Percentiles rank a stretch among this genome's conserved stretches.
phyloP scores from a whole-genome alignment of 2,329 filamentous ascomycete genomes.

The Nothophoma quercina region DNA sequence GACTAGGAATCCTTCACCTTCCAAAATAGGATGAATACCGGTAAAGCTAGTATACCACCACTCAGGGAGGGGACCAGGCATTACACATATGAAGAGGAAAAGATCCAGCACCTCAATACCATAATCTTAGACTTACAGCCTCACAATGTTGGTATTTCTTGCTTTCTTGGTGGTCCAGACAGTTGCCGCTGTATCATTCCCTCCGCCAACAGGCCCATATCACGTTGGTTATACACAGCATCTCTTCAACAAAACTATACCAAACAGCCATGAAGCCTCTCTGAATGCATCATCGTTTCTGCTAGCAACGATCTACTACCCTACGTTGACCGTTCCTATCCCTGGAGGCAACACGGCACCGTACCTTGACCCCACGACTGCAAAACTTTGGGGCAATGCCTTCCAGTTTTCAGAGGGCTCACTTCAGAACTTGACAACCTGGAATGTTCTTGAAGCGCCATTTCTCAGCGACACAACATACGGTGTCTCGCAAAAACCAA shows the following conservation, averaged over 20 bases:
- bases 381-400: constrained; percentile 23
- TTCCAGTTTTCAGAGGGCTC: constrained; percentile 14
- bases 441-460: constrained; percentile 23
- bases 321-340: constrained; percentile 22
- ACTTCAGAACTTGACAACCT: constrained; percentile 18
- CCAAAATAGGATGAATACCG: too few species aligned
- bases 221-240: constrained; percentile 33
- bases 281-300: constrained; percentile 21
- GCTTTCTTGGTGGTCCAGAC: neutral
- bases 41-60: too few species aligned
- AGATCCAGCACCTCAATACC: too few species aligned
- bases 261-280: constrained; percentile 29
- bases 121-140: too few species aligned
- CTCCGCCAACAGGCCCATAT: constrained; percentile 30
- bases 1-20: too few species aligned
- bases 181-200: constrained; percentile 6
- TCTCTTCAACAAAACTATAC: constrained; percentile 34
- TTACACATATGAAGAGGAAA: too few species aligned
- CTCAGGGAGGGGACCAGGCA: too few species aligned
- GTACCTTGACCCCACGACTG: constrained; percentile 33
- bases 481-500: constrained; percentile 11
- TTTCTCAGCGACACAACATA: constrained; percentile 3
- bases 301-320: constrained; percentile 35
- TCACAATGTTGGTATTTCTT: neutral
- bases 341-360: constrained; percentile 23